Base-by-base conservation (phyloP, 2,329 filamentous ascomycete genomes). In the Clarireedia homoeocarpa region DNA sequence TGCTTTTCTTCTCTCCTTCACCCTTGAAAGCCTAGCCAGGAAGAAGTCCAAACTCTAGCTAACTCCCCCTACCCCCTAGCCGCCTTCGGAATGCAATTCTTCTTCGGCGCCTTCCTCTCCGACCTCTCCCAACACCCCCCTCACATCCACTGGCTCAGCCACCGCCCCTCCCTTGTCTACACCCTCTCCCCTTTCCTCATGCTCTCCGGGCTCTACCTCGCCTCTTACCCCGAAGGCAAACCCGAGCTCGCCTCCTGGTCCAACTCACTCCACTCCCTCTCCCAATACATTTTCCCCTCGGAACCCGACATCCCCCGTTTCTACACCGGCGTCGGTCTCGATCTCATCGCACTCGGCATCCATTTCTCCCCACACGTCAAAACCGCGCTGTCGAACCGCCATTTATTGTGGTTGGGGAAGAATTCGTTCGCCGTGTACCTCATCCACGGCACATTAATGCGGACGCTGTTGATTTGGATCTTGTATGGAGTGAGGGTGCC, bases 351-450 rank as follows among this genome's bases (percentile, higher is more conserved):
- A 3, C 63, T 81, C 5, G 77, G 75, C 9, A 73, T 81, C 58
- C 74, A 82, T 63, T 77, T 80, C 62, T 81, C 77, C 0, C 73
- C 74, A 1, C 66, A 70, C 27, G 69, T 78, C 30, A 81, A 82
- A 59, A 74, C 74, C 51, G 61, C 78, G 0, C 74, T 85, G 2
- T 79, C 79, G 4, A 77, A 76, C 57, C 75, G 75, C 34, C 74
- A 76, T 54, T 76, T 85, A 45, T 74, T 82, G 46, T 85, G 81
- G 76, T 75, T 85, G 12, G 83, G 83, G 46, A 80, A 79, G 63
- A 78, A 84, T 70, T 82, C 79, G 46, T 85, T 85, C 63, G 81
- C 82, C 1, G 79, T 86, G 14, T 85, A 85, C 63, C 74, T 86
- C 6, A 70, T 85, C 20, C 83, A 86, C 68, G 83, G 82, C 44